Evolutionary conservation across 2,329 filamentous ascomycete genomes (phyloP), one percentile per base, ranked within the genome.

Genomic region (Colletotrichum caudatum): DNA sequence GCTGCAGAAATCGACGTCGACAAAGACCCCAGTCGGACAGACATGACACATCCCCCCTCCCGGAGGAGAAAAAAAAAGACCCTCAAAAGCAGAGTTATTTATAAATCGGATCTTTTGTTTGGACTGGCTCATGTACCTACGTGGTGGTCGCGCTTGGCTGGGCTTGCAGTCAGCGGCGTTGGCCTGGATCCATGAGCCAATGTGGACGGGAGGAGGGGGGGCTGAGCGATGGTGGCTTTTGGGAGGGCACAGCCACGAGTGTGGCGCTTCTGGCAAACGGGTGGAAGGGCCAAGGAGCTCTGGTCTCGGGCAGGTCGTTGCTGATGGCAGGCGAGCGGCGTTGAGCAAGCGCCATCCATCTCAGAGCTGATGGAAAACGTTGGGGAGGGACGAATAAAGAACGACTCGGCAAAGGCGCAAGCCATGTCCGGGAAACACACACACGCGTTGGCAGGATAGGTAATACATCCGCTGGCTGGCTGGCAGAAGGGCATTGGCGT

Each of bases 191-290:
- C 44, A 12, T 33, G n/a, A 51, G 59, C 59, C 44, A 61, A 48
- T 48, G 44, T 9, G 8, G 35, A 37, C 26, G 56, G 23, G 8
- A 18, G 39, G 23, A 23, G 23, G 8, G 29, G 8, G 50, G 14
- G 48, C 48, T 29, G 48, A 23, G 48, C 26, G 26, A 29, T n/a
- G 23, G n/a, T 23, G n/a, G 7, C 11, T 33, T 14, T 18, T 61
- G 41, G 29, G 59, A 50, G 59, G 44, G 59, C 59, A 61, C 44
- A 61, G 59, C 59, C 44, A 50, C 53, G 46, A 20, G n/a, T n/a
- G 60, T 63, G 60, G 60, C 60, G 60, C 23, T 53, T 63, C 18
- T 41, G 48, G 60, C 29, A 29, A 37, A 63, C 60, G 48, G 46
- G 35, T 2, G 23, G 20, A n/a, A 20, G 20, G 12, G 35, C 37